Percentiles rank a stretch among this genome's conserved stretches.
These are phyloP conservation scores for Cyberlindnera euphorbiae DNA, from an alignment of 805 yeast species.

Conservation along the genomic window DNA sequence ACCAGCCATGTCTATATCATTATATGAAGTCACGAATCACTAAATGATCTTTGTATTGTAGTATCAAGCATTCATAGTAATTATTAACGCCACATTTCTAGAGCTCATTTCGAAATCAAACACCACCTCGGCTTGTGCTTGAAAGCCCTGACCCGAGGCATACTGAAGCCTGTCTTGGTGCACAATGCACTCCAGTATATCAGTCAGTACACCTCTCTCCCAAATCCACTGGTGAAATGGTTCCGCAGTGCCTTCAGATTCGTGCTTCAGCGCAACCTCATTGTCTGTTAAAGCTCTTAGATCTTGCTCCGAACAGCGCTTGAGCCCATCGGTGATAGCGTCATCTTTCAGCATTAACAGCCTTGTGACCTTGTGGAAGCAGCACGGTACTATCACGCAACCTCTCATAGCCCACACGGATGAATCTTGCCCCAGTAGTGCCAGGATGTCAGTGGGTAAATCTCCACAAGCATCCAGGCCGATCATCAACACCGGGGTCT, in stretches of 20 bases:
- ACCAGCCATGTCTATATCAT: no score
- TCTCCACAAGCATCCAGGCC: constrained; percentile 19
- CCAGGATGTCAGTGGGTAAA: constrained; percentile 1
- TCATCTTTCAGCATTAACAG: constrained; percentile 2
- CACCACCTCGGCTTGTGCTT: background rate
- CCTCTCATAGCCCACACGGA: constrained; percentile 4
- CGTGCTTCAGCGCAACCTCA: constrained; percentile 3
- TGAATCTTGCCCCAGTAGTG: background rate
- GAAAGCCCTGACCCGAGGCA: background rate
- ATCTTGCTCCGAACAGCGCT: constrained; percentile 5
- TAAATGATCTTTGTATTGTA: no score
- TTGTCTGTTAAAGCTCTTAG: constrained; percentile 3
- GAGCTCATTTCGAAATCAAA: constrained; percentile 11
- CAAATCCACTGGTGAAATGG: background rate
- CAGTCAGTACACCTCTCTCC: constrained; percentile 1
- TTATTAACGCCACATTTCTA: constrained; percentile 4
- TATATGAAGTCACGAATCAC: no score
- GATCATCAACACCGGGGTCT: constrained; percentile 9
- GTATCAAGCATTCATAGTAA: no score
- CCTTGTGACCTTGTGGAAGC: constrained; percentile 11
- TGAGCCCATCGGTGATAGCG: background rate
- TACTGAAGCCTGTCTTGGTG: constrained; percentile 5
- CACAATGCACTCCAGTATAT: constrained; percentile 4
- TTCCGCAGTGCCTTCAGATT: background rate
- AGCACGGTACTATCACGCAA: constrained; percentile 12